These are phyloP conservation scores for Oryza officinalis DNA, from an alignment of 176 grass and related monocot species.

Conservation along the genomic window DNA sequence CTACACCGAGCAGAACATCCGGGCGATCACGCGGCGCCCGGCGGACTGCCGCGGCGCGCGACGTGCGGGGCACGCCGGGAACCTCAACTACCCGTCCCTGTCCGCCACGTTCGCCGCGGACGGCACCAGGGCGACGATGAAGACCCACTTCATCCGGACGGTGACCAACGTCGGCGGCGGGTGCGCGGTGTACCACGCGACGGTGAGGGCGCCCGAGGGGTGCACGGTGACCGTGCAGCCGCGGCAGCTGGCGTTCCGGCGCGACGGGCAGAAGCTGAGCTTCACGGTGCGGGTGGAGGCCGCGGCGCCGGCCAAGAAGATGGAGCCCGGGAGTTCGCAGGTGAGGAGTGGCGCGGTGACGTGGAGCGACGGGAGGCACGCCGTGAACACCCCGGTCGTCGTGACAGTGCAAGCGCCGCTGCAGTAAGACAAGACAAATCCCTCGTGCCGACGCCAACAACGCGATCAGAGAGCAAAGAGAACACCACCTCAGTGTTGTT, in stretches of 20 bases:
- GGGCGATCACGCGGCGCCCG: constrained; percentile 63
- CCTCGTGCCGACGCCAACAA: not conserved
- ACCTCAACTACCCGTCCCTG: constrained; percentile 88
- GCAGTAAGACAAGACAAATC: constrained; percentile 40
- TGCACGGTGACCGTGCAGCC: constrained; percentile 77
- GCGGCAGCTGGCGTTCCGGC: constrained; percentile 59
- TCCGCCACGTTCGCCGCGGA: constrained; percentile 51
- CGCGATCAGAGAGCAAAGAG: not conserved
- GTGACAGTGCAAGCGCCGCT: constrained; percentile 77
- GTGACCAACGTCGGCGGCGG: constrained; percentile 71
- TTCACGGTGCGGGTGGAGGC: constrained; percentile 65
- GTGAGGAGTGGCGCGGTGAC: constrained; percentile 71
- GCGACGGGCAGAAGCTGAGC: constrained; percentile 86
- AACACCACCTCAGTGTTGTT: constrained; percentile 23
- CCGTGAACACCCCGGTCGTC: constrained; percentile 66
- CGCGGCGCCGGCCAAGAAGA: constrained; percentile 34
- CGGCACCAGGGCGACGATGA: constrained; percentile 31
- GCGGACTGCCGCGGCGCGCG: constrained; percentile 68
- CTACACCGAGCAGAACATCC: constrained; percentile 86
- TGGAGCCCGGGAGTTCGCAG: constrained; percentile 85
- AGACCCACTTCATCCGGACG: constrained; percentile 76
- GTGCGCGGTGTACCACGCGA: constrained; percentile 49
- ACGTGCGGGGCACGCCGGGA: constrained; percentile 63
- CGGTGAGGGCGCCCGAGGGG: constrained; percentile 52
- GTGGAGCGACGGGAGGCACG: constrained; percentile 72